Conservation (phyloP, 805 yeast genomes). For the Alloascoidea hylecoeti region DNA sequence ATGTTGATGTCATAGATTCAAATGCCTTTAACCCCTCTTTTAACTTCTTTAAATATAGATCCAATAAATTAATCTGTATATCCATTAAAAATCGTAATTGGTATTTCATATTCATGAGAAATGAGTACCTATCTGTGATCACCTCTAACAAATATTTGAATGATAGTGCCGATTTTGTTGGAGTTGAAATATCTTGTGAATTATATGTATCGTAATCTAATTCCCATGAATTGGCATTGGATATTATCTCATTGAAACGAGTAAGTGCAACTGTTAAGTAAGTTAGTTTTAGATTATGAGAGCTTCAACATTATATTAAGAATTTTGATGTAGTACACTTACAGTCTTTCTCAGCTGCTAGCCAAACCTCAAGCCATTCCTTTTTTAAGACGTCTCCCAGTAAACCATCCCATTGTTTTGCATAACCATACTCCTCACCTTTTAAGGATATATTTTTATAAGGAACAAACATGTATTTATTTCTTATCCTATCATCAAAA, state of each 20-base stretch:
- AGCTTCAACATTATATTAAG: too few relatives aligned
- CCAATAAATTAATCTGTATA: conserved; percentile 43
- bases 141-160: conserved; percentile 42
- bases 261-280: conserved; percentile 25
- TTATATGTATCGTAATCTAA: conserved; percentile 40
- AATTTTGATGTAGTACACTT: too few relatives aligned
- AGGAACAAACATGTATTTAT: conserved; percentile 32
- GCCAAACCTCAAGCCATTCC: conserved; percentile 31
- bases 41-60: conserved; percentile 31
- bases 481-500: conserved; percentile 38
- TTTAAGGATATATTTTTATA: too few relatives aligned
- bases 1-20: conserved; percentile 22
- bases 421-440: background rate
- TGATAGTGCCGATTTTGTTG: conserved; percentile 49
- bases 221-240: conserved; percentile 31
- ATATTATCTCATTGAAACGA: conserved; percentile 37
- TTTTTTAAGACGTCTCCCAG: conserved; percentile 14
- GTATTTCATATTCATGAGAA: conserved; percentile 29
- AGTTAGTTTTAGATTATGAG: too few relatives aligned
- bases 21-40: conserved; percentile 26
- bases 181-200: conserved; percentile 25
- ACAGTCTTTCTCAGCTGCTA: conserved; percentile 30
- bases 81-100: conserved; percentile 41
- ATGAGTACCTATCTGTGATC: conserved; percentile 34
- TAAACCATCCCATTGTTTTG: conserved; percentile 31